Evolutionary conservation across 2,329 filamentous ascomycete genomes (phyloP).

Genomic region (Fusarium subglutinans): DNA sequence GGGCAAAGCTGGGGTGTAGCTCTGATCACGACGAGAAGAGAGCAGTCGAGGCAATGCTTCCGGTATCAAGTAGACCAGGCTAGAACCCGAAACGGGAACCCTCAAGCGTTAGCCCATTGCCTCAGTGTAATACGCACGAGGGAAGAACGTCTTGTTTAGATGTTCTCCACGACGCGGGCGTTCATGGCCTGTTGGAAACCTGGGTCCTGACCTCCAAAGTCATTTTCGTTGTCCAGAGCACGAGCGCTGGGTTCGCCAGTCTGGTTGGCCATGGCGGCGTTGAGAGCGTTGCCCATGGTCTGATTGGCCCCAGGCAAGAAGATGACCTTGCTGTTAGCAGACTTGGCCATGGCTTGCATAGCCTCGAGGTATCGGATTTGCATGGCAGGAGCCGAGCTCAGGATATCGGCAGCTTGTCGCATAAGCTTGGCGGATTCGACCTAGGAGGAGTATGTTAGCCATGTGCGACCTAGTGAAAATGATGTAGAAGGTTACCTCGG

Average conservation of each 20-base stretch:
- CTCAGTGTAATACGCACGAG: slow-evolving; percentile 15
- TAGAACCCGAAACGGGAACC: slow-evolving; percentile 41
- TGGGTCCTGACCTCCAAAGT: slow-evolving; percentile 63
- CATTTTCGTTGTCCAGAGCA: slow-evolving; percentile 49
- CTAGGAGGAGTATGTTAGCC: slow-evolving; percentile 35
- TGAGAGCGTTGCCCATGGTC: slow-evolving; percentile 60
- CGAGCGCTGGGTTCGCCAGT: slow-evolving; percentile 64
- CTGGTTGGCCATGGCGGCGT: slow-evolving; percentile 54
- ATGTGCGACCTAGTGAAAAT: background rate
- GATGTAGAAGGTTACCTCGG: slow-evolving; percentile 64
- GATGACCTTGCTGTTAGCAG: slow-evolving; percentile 87
- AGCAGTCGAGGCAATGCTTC: slow-evolving; percentile 22
- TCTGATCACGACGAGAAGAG: slow-evolving; percentile 34
- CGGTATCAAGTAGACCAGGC: slow-evolving; percentile 51
- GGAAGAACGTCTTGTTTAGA: slow-evolving; percentile 61
- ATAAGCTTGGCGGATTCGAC: slow-evolving; percentile 96
- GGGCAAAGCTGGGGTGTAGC: slow-evolving; percentile 6
- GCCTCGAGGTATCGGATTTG: slow-evolving; percentile 98
- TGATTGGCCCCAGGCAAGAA: slow-evolving; percentile 74
- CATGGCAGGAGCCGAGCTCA: slow-evolving; percentile 94
- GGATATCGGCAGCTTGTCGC: slow-evolving; percentile 91
- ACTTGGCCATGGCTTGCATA: slow-evolving; percentile 99
- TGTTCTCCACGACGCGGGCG: slow-evolving; percentile 84
- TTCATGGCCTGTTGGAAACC: slow-evolving; percentile 85
- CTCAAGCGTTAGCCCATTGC: slow-evolving; percentile 45